Base-by-base conservation (phyloP, 495 filamentous ascomycete genomes). In the Choiromyces venosus region DNA sequence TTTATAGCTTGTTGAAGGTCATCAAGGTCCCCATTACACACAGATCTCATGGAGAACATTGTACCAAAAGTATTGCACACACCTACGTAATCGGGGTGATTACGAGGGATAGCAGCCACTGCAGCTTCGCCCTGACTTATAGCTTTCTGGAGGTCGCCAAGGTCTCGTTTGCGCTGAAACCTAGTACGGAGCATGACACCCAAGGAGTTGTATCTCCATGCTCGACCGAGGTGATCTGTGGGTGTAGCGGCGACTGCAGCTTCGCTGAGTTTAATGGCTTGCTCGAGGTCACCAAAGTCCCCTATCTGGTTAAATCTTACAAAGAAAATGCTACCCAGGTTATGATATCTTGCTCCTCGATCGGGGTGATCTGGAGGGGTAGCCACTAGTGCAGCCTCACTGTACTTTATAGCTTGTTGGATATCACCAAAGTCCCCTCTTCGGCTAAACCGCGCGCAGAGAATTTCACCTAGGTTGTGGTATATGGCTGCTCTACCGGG, bases 201-300 rank as follows among this genome's bases (percentile, higher is more conserved):
- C 33, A 70, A 37, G 16, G 36, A 37, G 33, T 35, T 36, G 18
- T 38, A 37, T 19, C 35, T 67, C 25, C n/a, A n/a, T n/a, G n/a
- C 33, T 37, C 35, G 29, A 38, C 21, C 18, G 10, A 37, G 18
- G 35, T 67, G 25, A 35, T 36, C 65, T 2, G 33, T 16, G 4
- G 69, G 69, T 8, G 69, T 70, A 18, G 25, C 36, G 25, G 37
- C 19, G 21, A 70, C 8, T 37, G 44, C 69, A 21, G 46, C 69
- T 37, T 61, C 52, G 0, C 46, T 42, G 36, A 19, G 35, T n/a
- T 67, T 37, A 3, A 70, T 21, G 2, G 69, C 25, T 25, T 52
- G 36, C 42, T 61, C 29, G 69, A 70, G 69, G 44, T 70, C 69
- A n/a, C n/a, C n/a, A n/a, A n/a, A n/a, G n/a, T n/a, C n/a, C n/a